A percentile compares a stretch with the other conserved stretches of the same genome.
Conservation (phyloP, 148 eudicot genomes). For the Arbutus unedo region DNA sequence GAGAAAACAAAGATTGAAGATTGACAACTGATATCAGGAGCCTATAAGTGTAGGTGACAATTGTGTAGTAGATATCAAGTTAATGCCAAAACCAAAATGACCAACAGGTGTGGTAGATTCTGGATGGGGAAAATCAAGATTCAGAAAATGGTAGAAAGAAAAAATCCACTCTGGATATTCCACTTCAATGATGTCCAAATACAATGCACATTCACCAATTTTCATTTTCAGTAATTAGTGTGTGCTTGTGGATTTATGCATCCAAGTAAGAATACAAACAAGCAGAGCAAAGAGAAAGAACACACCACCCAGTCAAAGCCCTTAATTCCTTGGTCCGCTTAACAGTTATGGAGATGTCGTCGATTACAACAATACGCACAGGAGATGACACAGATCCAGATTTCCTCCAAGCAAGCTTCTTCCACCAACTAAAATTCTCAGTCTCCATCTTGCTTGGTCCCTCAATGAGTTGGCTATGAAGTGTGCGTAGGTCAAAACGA, state of each 20-base stretch:
- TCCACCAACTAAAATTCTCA: conserved; percentile 67
- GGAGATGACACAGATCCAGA: conserved; percentile 40
- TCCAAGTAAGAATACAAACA: neutral
- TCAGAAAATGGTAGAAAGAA: neutral
- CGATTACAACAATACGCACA: conserved; percentile 36
- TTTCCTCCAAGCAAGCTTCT: conserved; percentile 41
- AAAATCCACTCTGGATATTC: neutral
- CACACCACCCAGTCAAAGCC: conserved; percentile 86
- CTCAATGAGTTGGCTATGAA: conserved; percentile 43
- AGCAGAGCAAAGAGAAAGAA: conserved; percentile 11
- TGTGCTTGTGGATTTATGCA: neutral
- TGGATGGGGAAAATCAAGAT: neutral
- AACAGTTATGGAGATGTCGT: conserved; percentile 44
- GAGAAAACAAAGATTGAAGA: neutral
- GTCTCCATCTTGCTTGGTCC: conserved; percentile 35
- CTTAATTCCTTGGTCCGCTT: conserved; percentile 88
- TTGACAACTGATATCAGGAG: neutral
- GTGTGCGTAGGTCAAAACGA: conserved; percentile 67
- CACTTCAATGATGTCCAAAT: conserved; percentile 3
- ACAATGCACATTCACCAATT: neutral
- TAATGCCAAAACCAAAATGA: neutral
- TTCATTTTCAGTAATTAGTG: neutral
- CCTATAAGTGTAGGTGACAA: neutral
- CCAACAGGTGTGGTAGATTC: neutral
- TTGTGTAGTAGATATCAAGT: neutral